Evolutionary conservation across 2,329 filamentous ascomycete genomes (phyloP).

Genomic region (Verticillium tricorpus): DNA sequence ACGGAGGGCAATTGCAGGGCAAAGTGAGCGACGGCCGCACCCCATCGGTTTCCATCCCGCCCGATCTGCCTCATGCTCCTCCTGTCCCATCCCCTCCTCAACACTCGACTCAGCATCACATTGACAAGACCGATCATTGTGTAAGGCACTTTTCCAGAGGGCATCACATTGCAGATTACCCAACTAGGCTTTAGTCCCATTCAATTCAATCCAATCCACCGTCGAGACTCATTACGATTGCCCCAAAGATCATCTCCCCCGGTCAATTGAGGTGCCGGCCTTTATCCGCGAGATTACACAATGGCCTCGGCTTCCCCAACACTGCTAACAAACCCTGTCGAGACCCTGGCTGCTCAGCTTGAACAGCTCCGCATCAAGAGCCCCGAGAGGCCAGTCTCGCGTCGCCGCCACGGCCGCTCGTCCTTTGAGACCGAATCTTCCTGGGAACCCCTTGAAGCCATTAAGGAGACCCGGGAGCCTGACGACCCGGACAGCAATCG

Average conservation of each 20-base stretch:
- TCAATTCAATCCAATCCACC: background rate
- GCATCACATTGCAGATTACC: background rate
- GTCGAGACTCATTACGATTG: background rate
- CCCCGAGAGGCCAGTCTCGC: slow-evolving; percentile 4
- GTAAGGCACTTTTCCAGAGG: background rate
- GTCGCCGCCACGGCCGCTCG: slow-evolving; percentile 1
- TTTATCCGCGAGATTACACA: slow-evolving; percentile 25
- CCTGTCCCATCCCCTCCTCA: background rate
- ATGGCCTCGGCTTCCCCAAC: slow-evolving; percentile 5
- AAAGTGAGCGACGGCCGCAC: background rate
- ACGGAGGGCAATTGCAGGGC: background rate
- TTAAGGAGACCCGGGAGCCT: slow-evolving; percentile 5
- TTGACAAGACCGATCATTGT: background rate
- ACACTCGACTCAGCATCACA: background rate
- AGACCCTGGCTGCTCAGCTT: slow-evolving; percentile 26
- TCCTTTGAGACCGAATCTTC: slow-evolving; percentile 3
- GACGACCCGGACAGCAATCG: background rate
- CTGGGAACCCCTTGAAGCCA: slow-evolving; percentile 1
- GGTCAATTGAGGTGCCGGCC: slow-evolving; percentile 9
- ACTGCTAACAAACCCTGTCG: slow-evolving; percentile 16
- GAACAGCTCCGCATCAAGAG: slow-evolving; percentile 24
- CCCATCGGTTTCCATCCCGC: background rate
- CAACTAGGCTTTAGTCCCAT: background rate
- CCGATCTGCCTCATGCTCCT: background rate
- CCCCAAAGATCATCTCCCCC: background rate